Base-by-base conservation (phyloP, 2,329 filamentous ascomycete species). In the Fusarium piperis region DNA sequence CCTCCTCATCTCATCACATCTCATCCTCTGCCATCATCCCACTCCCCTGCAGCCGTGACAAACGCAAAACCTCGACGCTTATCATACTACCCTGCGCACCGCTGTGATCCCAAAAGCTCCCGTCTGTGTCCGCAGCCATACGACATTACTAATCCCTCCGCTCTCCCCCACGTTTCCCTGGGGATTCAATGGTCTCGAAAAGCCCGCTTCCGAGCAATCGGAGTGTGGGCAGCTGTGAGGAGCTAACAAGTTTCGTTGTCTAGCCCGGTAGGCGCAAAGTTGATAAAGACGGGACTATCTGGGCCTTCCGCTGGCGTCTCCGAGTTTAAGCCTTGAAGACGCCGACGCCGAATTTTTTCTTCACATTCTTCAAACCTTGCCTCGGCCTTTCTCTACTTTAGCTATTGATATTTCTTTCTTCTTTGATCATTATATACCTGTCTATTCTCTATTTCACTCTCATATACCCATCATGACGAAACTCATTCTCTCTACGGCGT, bases 401-500 rank as follows among this genome's bases (percentile, higher is more conserved):
- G 36, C 44, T 18, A 11, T 57, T 52, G 46, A 51, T 63, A 57
- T 41, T 35, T 26, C 39, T 30, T 53, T 56, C 44, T 65, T 53
- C 15, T 44, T 55, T 62, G n/a, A 53, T 46, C 36, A 23, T 57
- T 41, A 55, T 23, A 48, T 46, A 12, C 39, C 57, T 30, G 26
- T n/a, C 39, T 33, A 36, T 39, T 46, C 16, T 61, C 30, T 56
- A 38, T 35, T 41, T 59, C 12, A 28, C 26, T 15, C 28, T 44
- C 38, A 41, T 39, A 44, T 62, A 36, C 59, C 59, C 78, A 80
- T 70, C 78, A 91, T 88, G 86, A 94, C 94, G 85, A 94, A 94
- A 85, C 86, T 97, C 79, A 88, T 97, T 72, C 89, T 97, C 60
- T 97, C 93, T 62, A 97, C 94, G 73, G 94, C 92, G 94, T 96